Evolutionary conservation across 768 basidiomycete genomes (phyloP), one percentile per base, ranked within the genome.

Genomic region (Crepidotus variabilis): DNA sequence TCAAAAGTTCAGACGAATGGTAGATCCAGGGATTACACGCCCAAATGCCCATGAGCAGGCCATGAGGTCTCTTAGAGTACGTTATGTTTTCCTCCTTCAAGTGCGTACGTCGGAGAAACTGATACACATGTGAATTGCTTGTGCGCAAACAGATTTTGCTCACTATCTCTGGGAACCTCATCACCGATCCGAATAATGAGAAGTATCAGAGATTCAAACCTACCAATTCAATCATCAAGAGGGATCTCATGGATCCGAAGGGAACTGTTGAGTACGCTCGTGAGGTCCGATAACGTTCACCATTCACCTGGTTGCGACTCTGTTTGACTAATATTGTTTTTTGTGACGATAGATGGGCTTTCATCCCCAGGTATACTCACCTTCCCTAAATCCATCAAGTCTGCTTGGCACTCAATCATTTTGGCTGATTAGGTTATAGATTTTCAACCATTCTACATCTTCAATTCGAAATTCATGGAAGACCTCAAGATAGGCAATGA

Each of bases 181-280:
- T 91, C 39, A 78, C 78, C 58, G 85, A 92, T 55, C 89, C 90
- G 4, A 78, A 84, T 10, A 88, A 92, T 61, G 72, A 76, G 20
- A 92, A 87, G 70, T 94, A 77, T 61, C 81, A 81, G 57, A 77
- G 77, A 61, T 90, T 93, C 79, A 93, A 91, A 71, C 75, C 82
- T 6, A 91, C 88, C 13, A 94, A 94, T 62, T 68, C 65, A 32
- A 73, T 73, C 20, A 88, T 92, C 74, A 79, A 88, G 72, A 76
- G 79, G 14, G 72, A 83, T 58, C 66, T 93, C 28, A 78, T 94
- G 14, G 80, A 90, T 39, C 83, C 84, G 13, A 82, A 87, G 73
- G 88, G 91, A 2, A 78, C 88, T 0, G 71, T 94, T 36, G 91
- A 94, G 67, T 93, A 88, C 72, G 90, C 88, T 0, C 76, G 90